Evolutionary conservation across 495 filamentous ascomycete genomes (phyloP).

Genomic region (Collariella sp.): DNA sequence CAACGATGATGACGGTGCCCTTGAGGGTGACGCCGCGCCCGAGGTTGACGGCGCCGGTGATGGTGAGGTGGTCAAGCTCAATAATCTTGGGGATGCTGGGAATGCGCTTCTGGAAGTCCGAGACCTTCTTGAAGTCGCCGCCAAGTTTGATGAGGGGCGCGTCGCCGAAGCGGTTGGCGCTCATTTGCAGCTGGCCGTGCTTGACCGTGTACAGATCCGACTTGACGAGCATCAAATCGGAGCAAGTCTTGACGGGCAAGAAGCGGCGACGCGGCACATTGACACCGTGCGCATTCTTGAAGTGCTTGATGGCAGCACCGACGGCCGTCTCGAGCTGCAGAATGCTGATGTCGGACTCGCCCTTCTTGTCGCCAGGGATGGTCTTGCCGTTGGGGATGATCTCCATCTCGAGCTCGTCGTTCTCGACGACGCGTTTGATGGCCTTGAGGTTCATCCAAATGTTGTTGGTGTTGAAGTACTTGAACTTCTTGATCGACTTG

Average conservation of each 20-base stretch:
- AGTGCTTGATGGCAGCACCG: conserved; percentile 96
- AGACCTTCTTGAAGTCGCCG: conserved; percentile 99
- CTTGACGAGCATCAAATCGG: conserved; percentile 99
- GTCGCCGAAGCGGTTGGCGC: conserved; percentile 89
- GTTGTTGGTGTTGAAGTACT: conserved; percentile 99
- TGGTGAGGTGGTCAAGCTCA: conserved; percentile 94
- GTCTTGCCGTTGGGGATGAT: conserved; percentile 99
- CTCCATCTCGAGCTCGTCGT: conserved; percentile 98
- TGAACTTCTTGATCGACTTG: conserved; percentile 99
- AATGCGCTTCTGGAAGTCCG: conserved; percentile 98
- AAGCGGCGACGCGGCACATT: conserved; percentile 97
- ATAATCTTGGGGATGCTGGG: conserved; percentile 94
- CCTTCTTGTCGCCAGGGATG: conserved; percentile 98
- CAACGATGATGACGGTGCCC: conserved; percentile 99
- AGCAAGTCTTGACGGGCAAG: conserved; percentile 99
- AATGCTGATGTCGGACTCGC: conserved; percentile 94
- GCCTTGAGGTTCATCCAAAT: conserved; percentile 98
- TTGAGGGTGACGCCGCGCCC: conserved; percentile 91
- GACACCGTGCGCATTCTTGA: conserved; percentile 96
- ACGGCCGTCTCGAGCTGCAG: conserved; percentile 98
- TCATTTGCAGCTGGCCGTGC: conserved; percentile 96
- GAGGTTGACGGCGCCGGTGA: conserved; percentile 93
- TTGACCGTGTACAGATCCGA: conserved; percentile 99
- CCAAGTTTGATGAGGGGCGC: conserved; percentile 99
- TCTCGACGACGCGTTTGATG: conserved; percentile 97